A percentile compares a stretch with the other conserved stretches of the same genome.
phyloP scores from a whole-genome alignment of 345 rosid species.

The Hirschfeldia incana region DNA sequence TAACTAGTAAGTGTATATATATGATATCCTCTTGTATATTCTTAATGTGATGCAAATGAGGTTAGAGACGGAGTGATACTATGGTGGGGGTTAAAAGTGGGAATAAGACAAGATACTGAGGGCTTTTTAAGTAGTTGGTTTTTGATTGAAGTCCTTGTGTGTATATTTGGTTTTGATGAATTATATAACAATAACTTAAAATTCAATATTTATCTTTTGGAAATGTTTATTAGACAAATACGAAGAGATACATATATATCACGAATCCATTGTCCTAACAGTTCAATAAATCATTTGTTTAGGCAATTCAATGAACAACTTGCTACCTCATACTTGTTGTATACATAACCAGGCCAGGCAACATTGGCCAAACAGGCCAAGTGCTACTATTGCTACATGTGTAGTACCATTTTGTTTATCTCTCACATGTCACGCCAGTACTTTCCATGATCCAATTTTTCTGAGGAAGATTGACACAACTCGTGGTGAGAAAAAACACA shows the following conservation, averaged over 20 bases:
- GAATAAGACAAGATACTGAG: constrained; percentile 16
- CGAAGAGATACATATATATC: too few species aligned
- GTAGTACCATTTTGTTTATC: neutral
- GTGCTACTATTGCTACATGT: neutral
- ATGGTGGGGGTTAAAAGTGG: neutral
- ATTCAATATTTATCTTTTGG: too few species aligned
- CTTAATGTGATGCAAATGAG: constrained; percentile 15
- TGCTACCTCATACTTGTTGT: too few species aligned
- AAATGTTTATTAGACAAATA: neutral
- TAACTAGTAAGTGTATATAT: constrained; percentile 29
- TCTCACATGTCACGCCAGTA: constrained; percentile 1
- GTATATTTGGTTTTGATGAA: constrained; percentile 24
- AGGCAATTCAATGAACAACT: too few species aligned
- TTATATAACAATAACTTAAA: neutral
- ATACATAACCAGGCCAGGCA: too few species aligned
- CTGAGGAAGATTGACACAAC: too few species aligned
- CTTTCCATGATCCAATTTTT: neutral
- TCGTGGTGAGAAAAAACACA: too few species aligned
- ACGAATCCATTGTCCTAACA: too few species aligned
- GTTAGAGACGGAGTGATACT: neutral
- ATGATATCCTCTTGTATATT: constrained; percentile 17
- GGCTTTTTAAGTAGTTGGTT: constrained; percentile 22
- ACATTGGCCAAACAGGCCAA: too few species aligned
- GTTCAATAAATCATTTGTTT: too few species aligned
- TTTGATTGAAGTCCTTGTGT: neutral